Conservation (phyloP, 257 asterid species). For the Solanum neorickii region DNA sequence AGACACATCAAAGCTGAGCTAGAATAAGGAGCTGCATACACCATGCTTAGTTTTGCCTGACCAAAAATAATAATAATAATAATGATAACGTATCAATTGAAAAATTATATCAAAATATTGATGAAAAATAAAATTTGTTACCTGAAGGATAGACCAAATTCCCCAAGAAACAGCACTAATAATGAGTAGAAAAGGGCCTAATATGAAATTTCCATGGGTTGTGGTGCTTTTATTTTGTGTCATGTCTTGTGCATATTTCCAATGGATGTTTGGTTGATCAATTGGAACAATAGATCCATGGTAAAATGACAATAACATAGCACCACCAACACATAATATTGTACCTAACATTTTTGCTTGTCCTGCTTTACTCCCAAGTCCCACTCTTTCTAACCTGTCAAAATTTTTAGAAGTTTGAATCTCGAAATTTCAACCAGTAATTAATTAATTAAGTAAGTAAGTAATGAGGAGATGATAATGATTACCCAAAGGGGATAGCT, state of each 20-base stretch:
- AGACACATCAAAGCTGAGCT: constrained; percentile 73
- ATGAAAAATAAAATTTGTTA: background rate
- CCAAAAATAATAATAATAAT: background rate
- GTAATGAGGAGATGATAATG: background rate
- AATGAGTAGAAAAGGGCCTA: constrained; percentile 67
- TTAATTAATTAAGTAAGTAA: background rate
- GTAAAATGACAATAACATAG: constrained; percentile 59
- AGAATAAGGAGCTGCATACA: constrained; percentile 61
- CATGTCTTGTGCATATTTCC: constrained; percentile 50
- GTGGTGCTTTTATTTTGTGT: constrained; percentile 10
- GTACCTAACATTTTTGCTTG: constrained; percentile 68
- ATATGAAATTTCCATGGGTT: constrained; percentile 29
- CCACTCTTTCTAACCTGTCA: constrained; percentile 52
- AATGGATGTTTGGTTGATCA: constrained; percentile 49
- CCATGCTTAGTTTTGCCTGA: constrained; percentile 51
- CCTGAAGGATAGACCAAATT: constrained; percentile 68
- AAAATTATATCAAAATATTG: background rate
- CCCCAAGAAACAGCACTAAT: constrained; percentile 78
- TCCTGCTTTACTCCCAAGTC: constrained; percentile 49
- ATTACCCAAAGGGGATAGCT: constrained; percentile 70
- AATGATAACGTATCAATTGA: background rate
- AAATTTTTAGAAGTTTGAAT: too few species aligned
- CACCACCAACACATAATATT: constrained; percentile 63
- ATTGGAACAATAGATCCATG: constrained; percentile 39
- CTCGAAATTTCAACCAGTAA: background rate